phyloP scores from a whole-genome alignment of 129 eudicot species.

The Tanacetum coccineum region DNA sequence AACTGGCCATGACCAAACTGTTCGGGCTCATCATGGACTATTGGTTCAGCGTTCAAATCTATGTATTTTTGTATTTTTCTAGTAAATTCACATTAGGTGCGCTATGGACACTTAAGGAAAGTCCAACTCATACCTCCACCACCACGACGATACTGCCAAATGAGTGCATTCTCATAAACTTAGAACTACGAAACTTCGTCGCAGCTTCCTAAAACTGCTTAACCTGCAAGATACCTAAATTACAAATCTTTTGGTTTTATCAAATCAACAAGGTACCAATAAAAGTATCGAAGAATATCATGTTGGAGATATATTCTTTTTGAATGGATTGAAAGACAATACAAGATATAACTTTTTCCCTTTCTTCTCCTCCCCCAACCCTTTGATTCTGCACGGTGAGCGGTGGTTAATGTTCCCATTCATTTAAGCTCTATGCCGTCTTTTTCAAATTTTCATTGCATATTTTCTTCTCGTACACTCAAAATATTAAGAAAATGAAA shows the following conservation, averaged over 20 bases:
- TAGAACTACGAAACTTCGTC: no score
- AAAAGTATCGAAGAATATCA: not conserved
- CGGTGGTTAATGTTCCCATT: not conserved
- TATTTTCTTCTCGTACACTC: not conserved
- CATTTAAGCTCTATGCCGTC: not conserved
- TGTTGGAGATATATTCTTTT: not conserved
- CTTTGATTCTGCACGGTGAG: slow-evolving; percentile 10
- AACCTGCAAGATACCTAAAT: no score
- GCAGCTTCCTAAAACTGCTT: no score
- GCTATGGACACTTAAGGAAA: not conserved
- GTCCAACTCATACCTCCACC: no score
- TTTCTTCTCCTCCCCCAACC: slow-evolving; percentile 9
- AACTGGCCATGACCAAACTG: not conserved
- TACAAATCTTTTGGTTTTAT: no score
- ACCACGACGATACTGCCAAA: no score
- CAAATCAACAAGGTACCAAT: no score
- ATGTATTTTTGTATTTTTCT: not conserved
- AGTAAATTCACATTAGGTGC: not conserved
- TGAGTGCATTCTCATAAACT: no score
- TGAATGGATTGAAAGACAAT: not conserved
- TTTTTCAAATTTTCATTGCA: not conserved
- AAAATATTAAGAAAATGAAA: not conserved
- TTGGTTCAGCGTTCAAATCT: not conserved
- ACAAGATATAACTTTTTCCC: slow-evolving; percentile 10
- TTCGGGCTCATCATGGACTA: not conserved